Evolutionary conservation across 495 filamentous ascomycete genomes (phyloP), one percentile per base, ranked within the genome.

Genomic region (Delitschia confertaspora): DNA sequence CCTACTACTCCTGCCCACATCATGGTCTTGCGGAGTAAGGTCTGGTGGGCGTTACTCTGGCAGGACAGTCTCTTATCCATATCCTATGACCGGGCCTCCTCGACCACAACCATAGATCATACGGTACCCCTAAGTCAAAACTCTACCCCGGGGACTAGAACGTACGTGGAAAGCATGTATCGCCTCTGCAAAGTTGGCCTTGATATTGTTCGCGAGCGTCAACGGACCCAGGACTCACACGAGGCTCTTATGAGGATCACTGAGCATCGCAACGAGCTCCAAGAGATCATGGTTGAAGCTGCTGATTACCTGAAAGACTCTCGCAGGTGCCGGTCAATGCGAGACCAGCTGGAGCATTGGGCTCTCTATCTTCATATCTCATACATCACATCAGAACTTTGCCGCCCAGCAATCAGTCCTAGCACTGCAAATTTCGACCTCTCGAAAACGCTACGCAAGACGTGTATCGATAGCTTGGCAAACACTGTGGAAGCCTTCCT

Each of bases 401-500:
- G 71, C 56, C 70, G 75, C 27, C 73, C 73, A 38, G 68, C 75
- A 33, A 67, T 79, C 48, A 75, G 72, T 39, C 67, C 69, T 9
- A 66, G 67, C 33, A 59, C 65, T 31, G 20, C 59, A 8, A 53
- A 58, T 21, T 60, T 68, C 20, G 61, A 69, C 13, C 45, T 60
- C 6, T 62, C 60, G 4, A 59, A 65, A 11, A 60, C 60, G 7
- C 66, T 78, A 56, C 67, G 69, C 4, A 56, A 58, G 18, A 66
- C 69, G 20, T 83, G 79, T 62, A 78, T 80, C 49, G 58, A 66
- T 19, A 80, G 76, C 54, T 56, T 83, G 7, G 69, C 72, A 5
- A 78, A 81, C 55, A 81, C 76, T 8, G 75, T 83, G 1, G 70
- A 78, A 47, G 79, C 80, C 62, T 83, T 81, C 57, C 63, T 80